phyloP scores from a whole-genome alignment of 176 grass and related monocot species.

The sorghum (Sorghum bicolor) region DNA sequence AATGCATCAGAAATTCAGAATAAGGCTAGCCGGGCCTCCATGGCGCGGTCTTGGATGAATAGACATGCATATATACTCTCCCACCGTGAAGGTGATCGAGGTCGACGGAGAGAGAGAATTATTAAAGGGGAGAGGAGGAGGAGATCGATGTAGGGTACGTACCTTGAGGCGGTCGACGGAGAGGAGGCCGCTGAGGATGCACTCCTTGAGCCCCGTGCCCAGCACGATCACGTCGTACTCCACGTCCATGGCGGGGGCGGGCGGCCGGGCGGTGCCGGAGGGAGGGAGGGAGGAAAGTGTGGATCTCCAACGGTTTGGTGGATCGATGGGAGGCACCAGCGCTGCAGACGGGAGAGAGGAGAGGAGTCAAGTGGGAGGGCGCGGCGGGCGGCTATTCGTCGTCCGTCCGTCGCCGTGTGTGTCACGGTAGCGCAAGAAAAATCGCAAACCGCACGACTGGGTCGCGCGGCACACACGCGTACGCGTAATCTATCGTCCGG shows the following conservation, averaged over 20 bases:
- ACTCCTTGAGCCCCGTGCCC: slow-evolving; percentile 90
- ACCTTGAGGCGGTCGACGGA: slow-evolving; percentile 95
- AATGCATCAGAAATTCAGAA: too few relatives aligned
- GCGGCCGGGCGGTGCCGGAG: not conserved
- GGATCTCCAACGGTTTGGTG: slow-evolving; percentile 12
- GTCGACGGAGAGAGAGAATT: not conserved
- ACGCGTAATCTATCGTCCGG: too few relatives aligned
- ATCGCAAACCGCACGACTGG: too few relatives aligned
- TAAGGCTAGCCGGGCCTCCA: not conserved
- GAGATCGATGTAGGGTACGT: not conserved
- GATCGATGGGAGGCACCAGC: too few relatives aligned
- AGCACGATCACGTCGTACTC: slow-evolving; percentile 85
- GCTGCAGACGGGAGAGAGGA: too few relatives aligned
- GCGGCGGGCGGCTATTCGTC: too few relatives aligned
- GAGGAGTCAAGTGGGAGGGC: too few relatives aligned
- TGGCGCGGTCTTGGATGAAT: too few relatives aligned
- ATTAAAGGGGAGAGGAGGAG: not conserved
- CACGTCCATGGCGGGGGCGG: slow-evolving; percentile 55
- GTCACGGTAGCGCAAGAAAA: too few relatives aligned
- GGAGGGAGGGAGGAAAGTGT: not conserved
- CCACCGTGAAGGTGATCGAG: not conserved
- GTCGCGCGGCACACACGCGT: too few relatives aligned
- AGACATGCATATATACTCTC: too few relatives aligned
- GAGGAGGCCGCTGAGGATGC: slow-evolving; percentile 89
- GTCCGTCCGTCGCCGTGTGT: too few relatives aligned